phyloP scores from a whole-genome alignment of 345 rosid genomes.

The Arabidopsis thaliana region TAIR10.1 NC_003071.7:17014501-17015000 shows the following conservation, averaged over 20 bases:
- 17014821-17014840: constrained; percentile 76
- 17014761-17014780: background rate
- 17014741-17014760: constrained; percentile 8
- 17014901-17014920: constrained; percentile 85
- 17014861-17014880: constrained; percentile 91
- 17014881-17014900: constrained; percentile 80
- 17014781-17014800: background rate
- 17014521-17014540: constrained; percentile 66
- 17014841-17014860: constrained; percentile 92
- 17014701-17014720: constrained; percentile 30
- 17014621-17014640: constrained; percentile 95
- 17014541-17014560: constrained; percentile 54
- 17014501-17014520: constrained; percentile 98
- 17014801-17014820: constrained; percentile 11
- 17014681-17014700: constrained; percentile 74
- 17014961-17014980: constrained; percentile 45
- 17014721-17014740: constrained; percentile 24
- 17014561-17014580: constrained; percentile 51
- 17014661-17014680: constrained; percentile 64
- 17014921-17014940: constrained; percentile 45
- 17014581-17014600: constrained; percentile 85
- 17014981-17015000: constrained; percentile 51
- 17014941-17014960: constrained; percentile 47
- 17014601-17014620: constrained; percentile 82
- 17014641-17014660: constrained; percentile 67